phyloP scores from a whole-genome alignment of 805 yeast genomes.

The Candida taoyuanica region DNA sequence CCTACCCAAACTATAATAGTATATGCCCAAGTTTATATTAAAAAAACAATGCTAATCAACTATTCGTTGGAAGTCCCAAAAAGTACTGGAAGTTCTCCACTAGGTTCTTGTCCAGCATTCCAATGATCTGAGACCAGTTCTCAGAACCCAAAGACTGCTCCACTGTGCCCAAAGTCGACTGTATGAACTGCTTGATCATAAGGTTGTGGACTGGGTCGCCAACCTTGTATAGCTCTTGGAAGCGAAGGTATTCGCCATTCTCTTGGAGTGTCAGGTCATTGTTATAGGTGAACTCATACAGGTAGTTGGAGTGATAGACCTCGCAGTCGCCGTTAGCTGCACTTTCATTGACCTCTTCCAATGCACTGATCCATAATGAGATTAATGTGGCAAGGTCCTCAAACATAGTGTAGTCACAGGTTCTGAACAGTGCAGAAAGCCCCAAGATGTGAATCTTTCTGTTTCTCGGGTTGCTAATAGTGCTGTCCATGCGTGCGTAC shows the following conservation, averaged over 20 bases:
- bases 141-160: conserved; percentile 14
- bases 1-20: no score
- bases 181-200: conserved; percentile 42
- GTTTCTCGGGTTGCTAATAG: conserved; percentile 69
- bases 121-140: conserved; percentile 9
- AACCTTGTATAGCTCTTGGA: conserved; percentile 32
- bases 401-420: conserved; percentile 30
- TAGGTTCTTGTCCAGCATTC: conserved; percentile 13
- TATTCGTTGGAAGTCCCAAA: conserved; percentile 11
- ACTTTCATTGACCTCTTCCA: conserved; percentile 73
- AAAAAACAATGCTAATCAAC: no score
- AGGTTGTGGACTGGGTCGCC: conserved; percentile 53
- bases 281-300: conserved; percentile 25
- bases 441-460: conserved; percentile 68
- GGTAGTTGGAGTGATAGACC: conserved; percentile 43
- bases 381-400: conserved; percentile 31
- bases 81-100: conserved; percentile 26
- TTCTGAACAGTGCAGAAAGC: conserved; percentile 44
- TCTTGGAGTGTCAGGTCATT: conserved; percentile 23
- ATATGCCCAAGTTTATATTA: no score
- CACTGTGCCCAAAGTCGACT: conserved; percentile 21
- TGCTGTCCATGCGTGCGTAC: conserved; percentile 42
- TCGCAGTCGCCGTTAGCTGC: conserved; percentile 48
- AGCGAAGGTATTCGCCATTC: conserved; percentile 42
- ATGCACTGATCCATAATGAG: conserved; percentile 44